phyloP scores from a whole-genome alignment of 2,329 filamentous ascomycete species.

The Diaporthe destruens region DNA sequence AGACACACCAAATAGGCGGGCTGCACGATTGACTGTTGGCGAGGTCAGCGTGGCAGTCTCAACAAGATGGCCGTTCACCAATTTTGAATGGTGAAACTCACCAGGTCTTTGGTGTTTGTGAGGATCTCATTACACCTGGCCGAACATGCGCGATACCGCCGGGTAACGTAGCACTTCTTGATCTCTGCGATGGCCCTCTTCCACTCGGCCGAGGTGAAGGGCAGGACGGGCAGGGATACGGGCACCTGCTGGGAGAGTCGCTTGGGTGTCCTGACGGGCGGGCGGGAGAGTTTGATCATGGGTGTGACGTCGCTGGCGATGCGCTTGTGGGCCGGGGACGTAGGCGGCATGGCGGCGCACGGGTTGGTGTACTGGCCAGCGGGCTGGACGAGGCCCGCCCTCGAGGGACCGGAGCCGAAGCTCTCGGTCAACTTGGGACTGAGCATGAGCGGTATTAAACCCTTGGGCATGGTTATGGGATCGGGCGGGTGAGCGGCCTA shows the following conservation, averaged over 20 bases:
- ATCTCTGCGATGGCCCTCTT: slow-evolving; percentile 63
- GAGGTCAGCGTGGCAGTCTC: background rate
- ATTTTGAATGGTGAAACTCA: slow-evolving; percentile 51
- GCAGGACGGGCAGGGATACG: slow-evolving; percentile 50
- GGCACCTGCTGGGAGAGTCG: slow-evolving; percentile 43
- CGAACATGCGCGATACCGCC: slow-evolving; percentile 66
- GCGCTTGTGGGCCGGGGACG: slow-evolving; percentile 36
- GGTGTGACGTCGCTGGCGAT: slow-evolving; percentile 39
- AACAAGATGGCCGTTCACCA: background rate
- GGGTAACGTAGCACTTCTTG: slow-evolving; percentile 65
- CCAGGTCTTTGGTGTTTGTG: slow-evolving; percentile 59
- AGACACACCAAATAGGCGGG: slow-evolving; percentile 69
- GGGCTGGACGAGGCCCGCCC: slow-evolving; percentile 41
- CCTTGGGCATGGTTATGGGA: slow-evolving; percentile 39
- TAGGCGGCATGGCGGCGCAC: background rate
- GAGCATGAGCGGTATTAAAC: slow-evolving; percentile 41
- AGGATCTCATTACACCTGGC: slow-evolving; percentile 66
- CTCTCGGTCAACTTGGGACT: slow-evolving; percentile 42
- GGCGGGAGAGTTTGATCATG: slow-evolving; percentile 48
- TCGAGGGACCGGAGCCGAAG: slow-evolving; percentile 57
- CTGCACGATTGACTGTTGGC: slow-evolving; percentile 56
- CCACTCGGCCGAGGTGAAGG: slow-evolving; percentile 64
- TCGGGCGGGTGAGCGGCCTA: background rate
- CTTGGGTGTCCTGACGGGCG: slow-evolving; percentile 43
- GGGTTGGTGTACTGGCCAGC: slow-evolving; percentile 23